These are phyloP conservation scores for Lepiota brunneoincarnata DNA, from an alignment of 768 basidiomycete genomes.

Conservation along the genomic window DNA sequence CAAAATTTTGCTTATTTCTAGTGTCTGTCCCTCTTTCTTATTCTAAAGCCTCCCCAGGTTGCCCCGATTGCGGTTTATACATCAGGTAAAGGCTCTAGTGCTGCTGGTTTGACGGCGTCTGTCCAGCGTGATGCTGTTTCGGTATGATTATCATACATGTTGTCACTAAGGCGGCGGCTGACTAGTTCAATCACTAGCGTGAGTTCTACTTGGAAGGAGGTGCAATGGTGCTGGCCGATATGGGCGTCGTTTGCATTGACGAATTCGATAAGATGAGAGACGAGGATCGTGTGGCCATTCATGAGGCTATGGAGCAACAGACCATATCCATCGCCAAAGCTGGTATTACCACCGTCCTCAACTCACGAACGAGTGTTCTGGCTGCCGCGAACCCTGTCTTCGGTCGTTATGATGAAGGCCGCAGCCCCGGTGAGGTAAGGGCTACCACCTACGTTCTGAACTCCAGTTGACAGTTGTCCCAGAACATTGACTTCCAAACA, in stretches of 20 bases:
- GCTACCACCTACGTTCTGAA: not conserved
- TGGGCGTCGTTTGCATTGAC: constrained; percentile 98
- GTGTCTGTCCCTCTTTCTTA: not conserved
- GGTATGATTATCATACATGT: constrained; percentile 33
- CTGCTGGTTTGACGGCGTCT: constrained; percentile 96
- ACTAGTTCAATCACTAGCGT: constrained; percentile 47
- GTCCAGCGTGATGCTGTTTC: constrained; percentile 93
- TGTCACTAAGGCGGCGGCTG: not conserved
- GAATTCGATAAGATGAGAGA: constrained; percentile 99
- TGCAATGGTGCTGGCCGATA: constrained; percentile 98
- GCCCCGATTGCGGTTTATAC: constrained; percentile 98
- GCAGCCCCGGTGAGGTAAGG: constrained; percentile 87
- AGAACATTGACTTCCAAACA: constrained; percentile 98
- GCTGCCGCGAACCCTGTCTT: constrained; percentile 98
- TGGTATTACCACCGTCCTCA: constrained; percentile 96
- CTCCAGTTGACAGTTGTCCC: constrained; percentile 1
- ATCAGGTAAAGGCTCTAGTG: constrained; percentile 97
- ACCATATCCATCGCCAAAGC: constrained; percentile 99
- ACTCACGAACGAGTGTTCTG: constrained; percentile 92
- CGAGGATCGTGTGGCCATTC: constrained; percentile 97
- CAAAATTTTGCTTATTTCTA: constrained; percentile 22
- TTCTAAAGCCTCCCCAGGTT: constrained; percentile 47
- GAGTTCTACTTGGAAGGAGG: constrained; percentile 99
- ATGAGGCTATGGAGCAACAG: constrained; percentile 99
- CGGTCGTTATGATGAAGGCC: constrained; percentile 95